Conservation (phyloP, 257 asterid genomes). For the Verbena officinalis region DNA sequence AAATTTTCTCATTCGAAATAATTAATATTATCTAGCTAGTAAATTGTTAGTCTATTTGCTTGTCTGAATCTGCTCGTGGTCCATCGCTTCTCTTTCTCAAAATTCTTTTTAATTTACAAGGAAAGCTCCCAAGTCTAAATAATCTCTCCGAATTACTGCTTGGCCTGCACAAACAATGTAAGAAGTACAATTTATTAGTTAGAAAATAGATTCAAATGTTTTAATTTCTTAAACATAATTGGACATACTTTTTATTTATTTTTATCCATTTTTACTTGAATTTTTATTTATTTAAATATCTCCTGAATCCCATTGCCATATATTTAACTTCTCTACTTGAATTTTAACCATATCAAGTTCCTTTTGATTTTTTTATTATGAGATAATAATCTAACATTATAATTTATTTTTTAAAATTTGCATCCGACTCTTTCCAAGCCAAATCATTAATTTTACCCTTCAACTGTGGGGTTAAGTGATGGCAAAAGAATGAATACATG, state of each 20-base stretch:
- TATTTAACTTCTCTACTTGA: too few relatives aligned
- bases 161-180: conserved; percentile 34
- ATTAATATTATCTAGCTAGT: too few relatives aligned
- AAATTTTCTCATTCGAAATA: background rate
- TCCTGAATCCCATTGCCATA: too few relatives aligned
- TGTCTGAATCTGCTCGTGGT: background rate
- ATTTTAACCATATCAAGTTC: too few relatives aligned
- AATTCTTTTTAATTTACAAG: background rate
- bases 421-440: background rate
- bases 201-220: background rate
- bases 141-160: conserved; percentile 31
- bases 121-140: background rate
- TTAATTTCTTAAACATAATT: background rate
- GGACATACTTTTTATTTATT: background rate
- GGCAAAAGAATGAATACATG: conserved; percentile 28
- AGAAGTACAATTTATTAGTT: conserved; percentile 4
- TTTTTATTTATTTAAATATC: too few relatives aligned
- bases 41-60: conserved; percentile 17
- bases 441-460: background rate
- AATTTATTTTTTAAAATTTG: background rate
- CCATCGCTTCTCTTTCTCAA: background rate
- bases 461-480: conserved; percentile 27
- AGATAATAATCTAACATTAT: too few relatives aligned
- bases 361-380: background rate
- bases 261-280: too few relatives aligned